Evolutionary conservation across 768 basidiomycete genomes (phyloP).

Genomic region (Auricularia auricula-judae): DNA sequence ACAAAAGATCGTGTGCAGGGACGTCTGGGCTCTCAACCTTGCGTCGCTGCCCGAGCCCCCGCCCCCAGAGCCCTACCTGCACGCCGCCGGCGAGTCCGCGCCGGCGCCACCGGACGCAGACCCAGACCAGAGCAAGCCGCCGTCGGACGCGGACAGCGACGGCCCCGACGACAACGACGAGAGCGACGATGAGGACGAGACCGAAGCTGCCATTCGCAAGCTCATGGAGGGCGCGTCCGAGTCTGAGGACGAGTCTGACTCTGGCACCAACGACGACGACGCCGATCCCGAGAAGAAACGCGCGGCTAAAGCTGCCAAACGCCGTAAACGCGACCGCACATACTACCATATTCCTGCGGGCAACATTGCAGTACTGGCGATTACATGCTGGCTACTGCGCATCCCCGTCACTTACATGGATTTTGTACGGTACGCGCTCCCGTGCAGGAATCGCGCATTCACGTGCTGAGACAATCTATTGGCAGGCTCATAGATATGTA

Average conservation of each 20-base stretch:
- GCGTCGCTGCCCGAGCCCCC: conserved; percentile 47
- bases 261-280: conserved; percentile 13
- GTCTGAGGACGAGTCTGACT: conserved; percentile 9
- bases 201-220: conserved; percentile 6
- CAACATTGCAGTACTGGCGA: conserved; percentile 55
- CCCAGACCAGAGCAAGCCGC: conserved; percentile 2
- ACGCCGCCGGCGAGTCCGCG: conserved; percentile 16
- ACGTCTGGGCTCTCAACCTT: conserved; percentile 74
- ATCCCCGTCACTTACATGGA: conserved; percentile 69
- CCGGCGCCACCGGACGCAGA: neutral
- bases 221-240: conserved; percentile 4
- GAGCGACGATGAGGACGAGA: conserved; percentile 11
- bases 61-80: conserved; percentile 46
- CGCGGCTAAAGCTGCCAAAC: conserved; percentile 3
- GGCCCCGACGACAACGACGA: conserved; percentile 13
- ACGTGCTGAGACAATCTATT: neutral
- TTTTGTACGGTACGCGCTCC: conserved; percentile 47
- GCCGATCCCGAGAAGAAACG: neutral
- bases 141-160: neutral
- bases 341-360: conserved; percentile 31
- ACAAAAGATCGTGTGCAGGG: conserved; percentile 56
- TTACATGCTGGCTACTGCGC: conserved; percentile 73
- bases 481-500: conserved; percentile 62
- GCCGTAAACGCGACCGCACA: neutral
- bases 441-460: neutral